Evolutionary conservation across 805 yeast species (phyloP).

Genomic region (Starmerella bombicola): DNA sequence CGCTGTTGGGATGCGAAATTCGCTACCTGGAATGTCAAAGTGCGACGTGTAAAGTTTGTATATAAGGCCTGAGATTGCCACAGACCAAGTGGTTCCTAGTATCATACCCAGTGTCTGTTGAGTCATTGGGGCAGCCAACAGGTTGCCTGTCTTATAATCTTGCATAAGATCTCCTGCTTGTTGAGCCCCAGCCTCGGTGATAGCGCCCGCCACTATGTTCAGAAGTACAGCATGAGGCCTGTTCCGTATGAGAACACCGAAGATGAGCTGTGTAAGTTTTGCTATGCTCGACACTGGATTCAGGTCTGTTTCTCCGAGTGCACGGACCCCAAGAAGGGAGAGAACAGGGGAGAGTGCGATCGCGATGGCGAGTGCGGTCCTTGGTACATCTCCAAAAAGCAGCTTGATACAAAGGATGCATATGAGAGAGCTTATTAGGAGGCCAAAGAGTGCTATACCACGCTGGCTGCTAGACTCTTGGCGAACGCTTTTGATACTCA

Average conservation of each 20-base stretch:
- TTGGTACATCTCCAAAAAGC: slow-evolving; percentile 58
- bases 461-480: slow-evolving; percentile 4
- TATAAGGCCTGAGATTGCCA: slow-evolving; percentile 65
- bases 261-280: slow-evolving; percentile 76
- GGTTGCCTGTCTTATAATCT: slow-evolving; percentile 86
- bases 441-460: slow-evolving; percentile 36
- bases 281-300: slow-evolving; percentile 97
- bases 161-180: slow-evolving; percentile 98
- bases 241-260: slow-evolving; percentile 68
- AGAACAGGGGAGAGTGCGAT: slow-evolving; percentile 63
- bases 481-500: neutral
- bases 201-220: slow-evolving; percentile 88
- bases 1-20: slow-evolving; percentile 87
- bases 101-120: slow-evolving; percentile 88
- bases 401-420: slow-evolving; percentile 53
- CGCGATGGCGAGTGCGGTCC: slow-evolving; percentile 56
- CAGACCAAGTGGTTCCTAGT: slow-evolving; percentile 77
- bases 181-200: slow-evolving; percentile 97
- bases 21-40: slow-evolving; percentile 71
- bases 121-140: slow-evolving; percentile 80
- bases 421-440: slow-evolving; percentile 49
- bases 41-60: slow-evolving; percentile 70
- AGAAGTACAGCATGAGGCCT: slow-evolving; percentile 75
- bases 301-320: slow-evolving; percentile 90
- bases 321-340: slow-evolving; percentile 80